Evolutionary conservation across 768 basidiomycete genomes (phyloP).

Genomic region (Rhodotorula diobovata): DNA sequence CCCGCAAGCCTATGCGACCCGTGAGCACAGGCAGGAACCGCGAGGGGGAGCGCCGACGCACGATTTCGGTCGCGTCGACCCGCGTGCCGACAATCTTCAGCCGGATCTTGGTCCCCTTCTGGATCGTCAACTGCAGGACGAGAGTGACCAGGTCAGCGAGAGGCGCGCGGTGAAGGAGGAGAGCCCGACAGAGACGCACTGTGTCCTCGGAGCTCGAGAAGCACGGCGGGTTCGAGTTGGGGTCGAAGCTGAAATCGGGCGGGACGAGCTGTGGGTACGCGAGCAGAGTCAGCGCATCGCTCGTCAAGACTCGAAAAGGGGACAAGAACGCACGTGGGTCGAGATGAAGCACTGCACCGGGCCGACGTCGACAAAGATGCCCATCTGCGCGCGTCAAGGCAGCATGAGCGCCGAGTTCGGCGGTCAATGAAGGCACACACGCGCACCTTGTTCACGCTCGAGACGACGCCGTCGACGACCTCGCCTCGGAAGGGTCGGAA

Average conservation of each 20-base stretch:
- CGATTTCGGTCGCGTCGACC: conserved; percentile 93
- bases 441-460: conserved; percentile 87
- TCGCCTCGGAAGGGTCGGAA: conserved; percentile 99
- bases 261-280: conserved; percentile 67
- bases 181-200: conserved; percentile 50
- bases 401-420: no score
- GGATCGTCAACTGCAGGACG: conserved; percentile 53
- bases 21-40: neutral
- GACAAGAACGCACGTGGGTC: conserved; percentile 64
- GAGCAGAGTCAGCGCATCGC: neutral
- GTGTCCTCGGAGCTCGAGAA: conserved; percentile 80
- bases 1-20: no score
- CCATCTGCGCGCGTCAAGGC: conserved; percentile 63
- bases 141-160: neutral
- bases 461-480: conserved; percentile 92
- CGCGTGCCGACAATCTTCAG: conserved; percentile 97
- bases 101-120: conserved; percentile 84
- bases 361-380: conserved; percentile 95
- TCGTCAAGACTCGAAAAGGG: neutral
- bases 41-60: neutral
- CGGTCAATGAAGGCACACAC: neutral
- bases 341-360: conserved; percentile 92
- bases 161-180: neutral
- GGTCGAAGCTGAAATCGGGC: conserved; percentile 89
- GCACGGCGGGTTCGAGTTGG: conserved; percentile 93